Evolutionary conservation across 1,284 basidiomycete genomes (phyloP).

Genomic region (Austroboletus novae-zelandiae): DNA sequence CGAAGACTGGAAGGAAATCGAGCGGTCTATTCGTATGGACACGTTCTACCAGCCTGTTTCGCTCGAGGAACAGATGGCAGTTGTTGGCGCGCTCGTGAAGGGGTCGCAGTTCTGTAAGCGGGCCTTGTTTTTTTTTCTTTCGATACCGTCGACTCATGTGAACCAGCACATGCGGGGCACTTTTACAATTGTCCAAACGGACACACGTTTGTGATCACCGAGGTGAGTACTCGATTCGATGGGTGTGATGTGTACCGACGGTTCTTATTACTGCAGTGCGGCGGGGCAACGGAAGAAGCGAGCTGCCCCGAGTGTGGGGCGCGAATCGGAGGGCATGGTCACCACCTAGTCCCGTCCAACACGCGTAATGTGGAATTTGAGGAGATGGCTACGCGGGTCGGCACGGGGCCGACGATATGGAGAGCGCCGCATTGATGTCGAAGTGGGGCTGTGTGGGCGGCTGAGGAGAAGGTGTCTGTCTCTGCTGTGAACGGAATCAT

Average conservation of each 20-base stretch:
- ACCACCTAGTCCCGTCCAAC: conserved; percentile 44
- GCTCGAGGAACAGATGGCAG: conserved; percentile 40
- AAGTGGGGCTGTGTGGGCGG: too few relatives aligned
- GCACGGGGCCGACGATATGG: conserved; percentile 7
- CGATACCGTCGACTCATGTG: too few relatives aligned
- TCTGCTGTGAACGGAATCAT: too few relatives aligned
- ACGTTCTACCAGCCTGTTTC: conserved; percentile 43
- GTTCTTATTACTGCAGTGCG: conserved; percentile 53
- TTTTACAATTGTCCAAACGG: conserved; percentile 48
- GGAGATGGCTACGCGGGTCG: conserved; percentile 31
- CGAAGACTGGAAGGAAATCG: conserved; percentile 36
- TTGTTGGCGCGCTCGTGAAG: conserved; percentile 32
- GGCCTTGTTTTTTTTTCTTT: too few relatives aligned
- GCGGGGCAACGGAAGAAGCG: conserved; percentile 46
- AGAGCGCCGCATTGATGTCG: conserved; percentile 17
- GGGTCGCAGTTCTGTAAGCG: conserved; percentile 39
- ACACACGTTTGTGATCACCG: conserved; percentile 47
- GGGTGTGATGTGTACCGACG: too few relatives aligned
- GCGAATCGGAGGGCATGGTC: conserved; percentile 46
- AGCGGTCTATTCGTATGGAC: conserved; percentile 29
- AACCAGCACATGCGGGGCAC: conserved; percentile 41
- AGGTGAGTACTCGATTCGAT: conserved; percentile 29
- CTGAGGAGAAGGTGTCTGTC: too few relatives aligned
- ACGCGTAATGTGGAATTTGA: conserved; percentile 45
- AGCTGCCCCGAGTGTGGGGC: conserved; percentile 55